Conservation (phyloP, 75 land plant species). For the Picea sitchensis region DNA sequence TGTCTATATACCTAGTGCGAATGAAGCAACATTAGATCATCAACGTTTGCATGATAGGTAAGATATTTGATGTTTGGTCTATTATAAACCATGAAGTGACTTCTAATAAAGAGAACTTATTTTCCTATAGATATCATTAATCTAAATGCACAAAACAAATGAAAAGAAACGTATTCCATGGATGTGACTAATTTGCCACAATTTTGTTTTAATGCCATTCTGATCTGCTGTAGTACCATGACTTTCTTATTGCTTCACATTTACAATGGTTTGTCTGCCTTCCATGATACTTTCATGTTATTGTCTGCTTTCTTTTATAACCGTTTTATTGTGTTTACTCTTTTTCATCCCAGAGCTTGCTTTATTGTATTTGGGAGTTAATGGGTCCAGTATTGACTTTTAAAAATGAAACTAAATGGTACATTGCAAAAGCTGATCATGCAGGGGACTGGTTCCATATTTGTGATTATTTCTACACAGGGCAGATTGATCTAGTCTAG, state of each 20-base stretch:
- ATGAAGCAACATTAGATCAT: slow-evolving; percentile 22
- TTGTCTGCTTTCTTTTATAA: background rate
- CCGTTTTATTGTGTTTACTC: background rate
- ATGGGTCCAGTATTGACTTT: too few species aligned
- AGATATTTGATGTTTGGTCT: background rate
- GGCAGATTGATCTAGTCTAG: too few species aligned
- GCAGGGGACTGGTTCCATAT: too few species aligned
- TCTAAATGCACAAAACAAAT: too few species aligned
- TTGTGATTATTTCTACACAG: too few species aligned
- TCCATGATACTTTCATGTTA: background rate
- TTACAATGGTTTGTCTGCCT: background rate
- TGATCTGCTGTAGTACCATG: background rate
- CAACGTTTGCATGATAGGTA: slow-evolving; percentile 24
- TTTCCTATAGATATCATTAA: too few species aligned
- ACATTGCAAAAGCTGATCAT: too few species aligned
- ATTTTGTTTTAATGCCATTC: background rate
- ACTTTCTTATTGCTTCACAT: background rate
- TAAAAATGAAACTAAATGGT: too few species aligned
- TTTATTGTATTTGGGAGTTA: too few species aligned
- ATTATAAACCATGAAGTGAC: too few species aligned
- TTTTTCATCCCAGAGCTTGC: background rate
- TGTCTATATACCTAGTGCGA: slow-evolving; percentile 13
- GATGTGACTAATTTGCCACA: background rate
- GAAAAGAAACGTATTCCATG: background rate
- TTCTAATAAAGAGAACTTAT: too few species aligned